Conservation (phyloP, 495 filamentous ascomycete species). For the Astrothelium subdiscretum region DNA sequence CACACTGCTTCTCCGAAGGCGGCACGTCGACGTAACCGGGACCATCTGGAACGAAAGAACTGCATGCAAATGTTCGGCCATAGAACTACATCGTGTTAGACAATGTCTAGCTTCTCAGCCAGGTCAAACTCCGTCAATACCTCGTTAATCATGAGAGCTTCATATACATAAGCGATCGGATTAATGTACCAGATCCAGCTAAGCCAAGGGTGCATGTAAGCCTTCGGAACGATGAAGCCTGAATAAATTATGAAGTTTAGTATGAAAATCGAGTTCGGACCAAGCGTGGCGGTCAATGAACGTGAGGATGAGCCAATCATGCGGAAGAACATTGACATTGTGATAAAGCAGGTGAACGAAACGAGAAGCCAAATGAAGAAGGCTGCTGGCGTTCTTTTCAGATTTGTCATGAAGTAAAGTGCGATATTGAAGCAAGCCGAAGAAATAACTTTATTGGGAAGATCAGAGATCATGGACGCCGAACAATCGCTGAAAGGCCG, state of each 20-base stretch:
- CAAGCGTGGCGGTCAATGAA: conserved; percentile 72
- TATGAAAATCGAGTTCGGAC: conserved; percentile 71
- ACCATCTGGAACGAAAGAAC: conserved; percentile 40
- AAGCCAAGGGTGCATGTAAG: conserved; percentile 70
- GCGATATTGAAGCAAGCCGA: conserved; percentile 54
- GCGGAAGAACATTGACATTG: conserved; percentile 50
- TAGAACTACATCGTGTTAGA: too few relatives aligned
- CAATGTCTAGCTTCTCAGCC: too few relatives aligned
- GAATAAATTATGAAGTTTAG: conserved; percentile 71
- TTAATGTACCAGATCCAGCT: conserved; percentile 69
- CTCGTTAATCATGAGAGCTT: conserved; percentile 35
- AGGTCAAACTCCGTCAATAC: too few relatives aligned
- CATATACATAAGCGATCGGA: conserved; percentile 56
- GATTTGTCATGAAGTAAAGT: conserved; percentile 78
- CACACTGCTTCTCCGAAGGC: conserved; percentile 10
- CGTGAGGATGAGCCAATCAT: conserved; percentile 70
- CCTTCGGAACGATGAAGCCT: conserved; percentile 63
- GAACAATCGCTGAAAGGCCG: conserved; percentile 82
- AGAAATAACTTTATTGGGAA: conserved; percentile 51
- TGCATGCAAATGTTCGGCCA: conserved; percentile 34
- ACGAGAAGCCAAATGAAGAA: conserved; percentile 40
- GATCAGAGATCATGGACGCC: conserved; percentile 68
- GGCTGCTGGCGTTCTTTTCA: conserved; percentile 61
- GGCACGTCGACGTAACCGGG: conserved; percentile 18
- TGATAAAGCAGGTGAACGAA: conserved; percentile 33